Base-by-base conservation (phyloP, 345 rosid species). In the Turritis glabra region DNA sequence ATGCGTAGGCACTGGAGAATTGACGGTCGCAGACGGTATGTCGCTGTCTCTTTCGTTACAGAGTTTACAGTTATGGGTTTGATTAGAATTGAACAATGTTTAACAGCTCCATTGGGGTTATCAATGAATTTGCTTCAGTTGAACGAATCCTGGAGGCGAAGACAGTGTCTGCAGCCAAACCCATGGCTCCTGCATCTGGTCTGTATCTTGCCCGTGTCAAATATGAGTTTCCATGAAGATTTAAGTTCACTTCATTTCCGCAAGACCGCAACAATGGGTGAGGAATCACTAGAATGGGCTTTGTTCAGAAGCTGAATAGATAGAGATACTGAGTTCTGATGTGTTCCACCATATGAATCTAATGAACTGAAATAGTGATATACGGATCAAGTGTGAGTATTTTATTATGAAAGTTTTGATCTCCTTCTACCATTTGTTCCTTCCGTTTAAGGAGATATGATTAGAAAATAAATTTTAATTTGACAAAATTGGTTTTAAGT, bases 111-210 rank as follows among this genome's bases (percentile, higher is more conserved):
- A 2, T 13, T 62, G 63, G 14, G 54, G 0, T 59, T 72, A 25
- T 76, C 33, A 64, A 6, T 73, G 37, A 30, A 50, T 57, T 23
- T 41, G 43, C 77, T 66, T 58, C 90, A 94, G 97, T 86, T 70
- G 82, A 78, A 85, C 63, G 80, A 69, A 91, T 94, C 69, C 74
- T 91, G 82, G 50, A 86, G 33, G 97, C 95, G 2, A 91, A 85
- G 82, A 74, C 86, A 6, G 90, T 90, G 75, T 58, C 77, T 51
- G 90, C 89, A 50, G 77, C 95, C 63, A 87, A 86, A 78, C 93
- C 93, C 15, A 88, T 94, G 98, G 96, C 97, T 46, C 97, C 97
- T 18, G 96, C 92, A 4, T 70, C 80, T 56, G 96, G 97, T 73
- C 88, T 93, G 52, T 91, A 91, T 78, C 96, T 91, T 18, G 97